Evolutionary conservation across 495 filamentous ascomycete species (phyloP).

Genomic region (Tuber borchii): DNA sequence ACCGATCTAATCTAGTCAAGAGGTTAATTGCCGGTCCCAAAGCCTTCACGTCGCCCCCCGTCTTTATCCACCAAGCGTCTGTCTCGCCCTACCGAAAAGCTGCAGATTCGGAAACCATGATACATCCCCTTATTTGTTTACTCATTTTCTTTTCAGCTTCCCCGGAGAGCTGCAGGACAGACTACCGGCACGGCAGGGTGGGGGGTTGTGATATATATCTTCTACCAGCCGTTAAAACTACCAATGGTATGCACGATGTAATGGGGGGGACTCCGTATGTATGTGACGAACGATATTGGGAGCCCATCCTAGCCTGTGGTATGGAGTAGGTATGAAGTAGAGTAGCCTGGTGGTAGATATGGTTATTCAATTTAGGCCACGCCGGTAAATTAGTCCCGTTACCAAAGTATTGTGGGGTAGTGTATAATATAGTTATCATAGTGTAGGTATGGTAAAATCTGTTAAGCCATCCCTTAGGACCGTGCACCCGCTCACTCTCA

Average conservation of each 20-base stretch:
- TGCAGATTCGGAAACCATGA: conserved; percentile 1
- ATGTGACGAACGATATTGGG: neutral
- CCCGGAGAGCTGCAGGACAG: neutral
- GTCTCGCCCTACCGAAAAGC: neutral
- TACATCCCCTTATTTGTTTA: neutral
- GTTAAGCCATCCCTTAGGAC: neutral
- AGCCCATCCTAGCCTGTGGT: neutral
- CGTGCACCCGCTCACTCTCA: neutral
- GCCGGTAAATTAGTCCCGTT: neutral
- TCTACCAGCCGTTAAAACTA: neutral
- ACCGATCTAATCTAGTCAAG: neutral
- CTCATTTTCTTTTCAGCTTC: neutral
- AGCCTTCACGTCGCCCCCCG: neutral
- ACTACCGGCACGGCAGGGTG: neutral
- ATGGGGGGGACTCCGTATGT: neutral
- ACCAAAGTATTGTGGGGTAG: neutral
- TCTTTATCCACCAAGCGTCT: neutral
- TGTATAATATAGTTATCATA: neutral
- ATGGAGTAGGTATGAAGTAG: no score
- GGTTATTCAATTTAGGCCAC: neutral
- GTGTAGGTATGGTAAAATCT: neutral
- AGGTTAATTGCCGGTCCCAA: neutral
- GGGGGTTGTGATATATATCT: neutral
- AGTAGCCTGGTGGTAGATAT: neutral
- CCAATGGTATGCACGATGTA: neutral